These are phyloP conservation scores for Macrocystidia cucumis DNA, from an alignment of 1,284 basidiomycete species.

Conservation along the genomic window DNA sequence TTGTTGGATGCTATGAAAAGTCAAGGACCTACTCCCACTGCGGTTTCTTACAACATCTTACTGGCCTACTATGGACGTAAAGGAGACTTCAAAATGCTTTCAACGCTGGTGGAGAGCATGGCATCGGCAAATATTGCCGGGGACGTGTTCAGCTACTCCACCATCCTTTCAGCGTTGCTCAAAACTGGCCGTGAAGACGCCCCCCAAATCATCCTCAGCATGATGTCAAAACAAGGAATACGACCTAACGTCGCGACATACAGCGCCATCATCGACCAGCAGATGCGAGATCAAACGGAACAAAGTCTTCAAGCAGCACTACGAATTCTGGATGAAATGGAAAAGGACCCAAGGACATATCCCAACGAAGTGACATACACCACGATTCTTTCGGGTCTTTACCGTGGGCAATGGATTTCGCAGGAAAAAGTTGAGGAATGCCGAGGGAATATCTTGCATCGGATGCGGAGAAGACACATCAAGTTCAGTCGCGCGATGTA, in stretches of 20 bases:
- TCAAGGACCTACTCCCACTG: constrained; percentile 54
- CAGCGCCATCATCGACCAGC: constrained; percentile 67
- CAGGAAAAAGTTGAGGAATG: constrained; percentile 33
- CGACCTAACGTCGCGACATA: constrained; percentile 67
- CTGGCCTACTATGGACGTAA: constrained; percentile 56
- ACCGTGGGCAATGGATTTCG: constrained; percentile 42
- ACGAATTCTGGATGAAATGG: constrained; percentile 65
- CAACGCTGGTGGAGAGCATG: constrained; percentile 48
- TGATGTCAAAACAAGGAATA: constrained; percentile 72
- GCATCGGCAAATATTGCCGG: constrained; percentile 44
- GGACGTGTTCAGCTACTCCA: constrained; percentile 78
- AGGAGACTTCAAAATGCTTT: constrained; percentile 53
- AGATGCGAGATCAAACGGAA: constrained; percentile 48
- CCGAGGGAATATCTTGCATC: constrained; percentile 40
- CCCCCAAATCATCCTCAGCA: constrained; percentile 46
- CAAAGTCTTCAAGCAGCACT: constrained; percentile 55
- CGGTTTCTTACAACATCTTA: constrained; percentile 75
- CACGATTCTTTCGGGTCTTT: constrained; percentile 52
- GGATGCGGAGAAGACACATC: constrained; percentile 52
- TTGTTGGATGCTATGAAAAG: constrained; percentile 42
- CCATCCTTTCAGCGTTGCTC: constrained; percentile 67
- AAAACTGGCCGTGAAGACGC: constrained; percentile 63
- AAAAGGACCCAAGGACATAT: constrained; percentile 39
- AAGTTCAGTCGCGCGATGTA: constrained; percentile 57
- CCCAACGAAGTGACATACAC: constrained; percentile 77